Evolutionary conservation across 345 rosid genomes (phyloP).

Genomic region (Boechera stricta): DNA sequence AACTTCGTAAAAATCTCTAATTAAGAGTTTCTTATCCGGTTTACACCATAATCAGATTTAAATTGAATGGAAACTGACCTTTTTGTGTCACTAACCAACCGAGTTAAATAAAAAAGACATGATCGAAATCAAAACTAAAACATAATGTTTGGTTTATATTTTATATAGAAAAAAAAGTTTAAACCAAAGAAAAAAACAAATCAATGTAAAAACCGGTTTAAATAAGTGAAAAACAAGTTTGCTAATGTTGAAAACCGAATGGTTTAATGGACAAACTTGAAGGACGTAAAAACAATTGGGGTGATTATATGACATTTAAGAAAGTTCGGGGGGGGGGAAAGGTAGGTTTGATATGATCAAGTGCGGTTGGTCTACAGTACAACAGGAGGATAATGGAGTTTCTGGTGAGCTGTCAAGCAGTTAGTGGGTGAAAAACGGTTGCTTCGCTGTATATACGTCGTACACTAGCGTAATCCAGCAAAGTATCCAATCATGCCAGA

Average conservation of each 20-base stretch:
- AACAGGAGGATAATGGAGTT: constrained; percentile 10
- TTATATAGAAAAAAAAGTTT: too few relatives aligned
- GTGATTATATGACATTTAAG: background rate
- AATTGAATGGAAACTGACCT: background rate
- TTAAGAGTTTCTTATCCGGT: background rate
- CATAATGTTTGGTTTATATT: too few relatives aligned
- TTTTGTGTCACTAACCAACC: background rate
- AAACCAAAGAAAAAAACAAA: too few relatives aligned
- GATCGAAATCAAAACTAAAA: background rate
- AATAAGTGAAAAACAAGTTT: background rate
- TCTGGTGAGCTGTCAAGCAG: constrained; percentile 43
- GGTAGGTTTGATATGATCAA: constrained; percentile 1
- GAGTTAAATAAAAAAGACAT: too few relatives aligned
- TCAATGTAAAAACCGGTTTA: background rate
- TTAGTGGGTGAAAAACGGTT: constrained; percentile 37
- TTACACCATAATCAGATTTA: background rate
- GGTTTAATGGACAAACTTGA: background rate
- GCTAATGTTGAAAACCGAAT: background rate
- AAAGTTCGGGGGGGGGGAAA: constrained; percentile 11
- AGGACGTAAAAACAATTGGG: constrained; percentile 1
- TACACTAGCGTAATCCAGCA: constrained; percentile 42
- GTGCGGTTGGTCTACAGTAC: background rate
- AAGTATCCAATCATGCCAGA: constrained; percentile 44
- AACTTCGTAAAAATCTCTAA: background rate
- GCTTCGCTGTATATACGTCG: constrained; percentile 44